Conservation (phyloP, 768 basidiomycete genomes). For the Psilocybe sp. region DNA sequence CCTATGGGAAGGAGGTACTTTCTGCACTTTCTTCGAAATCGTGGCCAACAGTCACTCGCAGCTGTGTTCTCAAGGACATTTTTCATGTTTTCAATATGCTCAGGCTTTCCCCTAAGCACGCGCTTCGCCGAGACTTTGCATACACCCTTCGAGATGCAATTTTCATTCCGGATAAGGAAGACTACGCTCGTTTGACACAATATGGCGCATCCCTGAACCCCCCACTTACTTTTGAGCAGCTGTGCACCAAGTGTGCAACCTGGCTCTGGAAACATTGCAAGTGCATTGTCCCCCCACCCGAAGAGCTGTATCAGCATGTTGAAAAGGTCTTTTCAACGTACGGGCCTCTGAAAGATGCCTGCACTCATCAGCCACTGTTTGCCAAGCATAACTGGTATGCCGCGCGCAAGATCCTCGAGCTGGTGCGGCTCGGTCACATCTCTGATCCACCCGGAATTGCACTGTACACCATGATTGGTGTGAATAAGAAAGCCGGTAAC, state of each 20-base stretch:
- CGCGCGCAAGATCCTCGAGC: too few species aligned
- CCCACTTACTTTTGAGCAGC: conserved; percentile 10
- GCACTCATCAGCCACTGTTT: conserved; percentile 26
- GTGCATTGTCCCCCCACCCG: conserved; percentile 28
- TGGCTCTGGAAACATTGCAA: conserved; percentile 27
- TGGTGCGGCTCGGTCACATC: too few species aligned
- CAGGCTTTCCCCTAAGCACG: conserved; percentile 22
- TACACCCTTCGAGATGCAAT: conserved; percentile 9
- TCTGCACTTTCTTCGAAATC: too few species aligned
- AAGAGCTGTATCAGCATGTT: conserved; percentile 25
- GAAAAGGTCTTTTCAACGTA: conserved; percentile 24
- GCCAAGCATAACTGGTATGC: too few species aligned
- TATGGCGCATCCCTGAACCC: conserved; percentile 12
- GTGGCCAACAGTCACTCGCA: conserved; percentile 9
- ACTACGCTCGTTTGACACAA: conserved; percentile 18
- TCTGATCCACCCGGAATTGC: too few species aligned
- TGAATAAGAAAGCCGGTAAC: too few species aligned
- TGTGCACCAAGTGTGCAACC: conserved; percentile 5
- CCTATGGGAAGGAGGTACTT: too few species aligned
- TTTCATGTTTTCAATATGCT: conserved; percentile 30
- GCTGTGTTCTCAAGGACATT: conserved; percentile 24
- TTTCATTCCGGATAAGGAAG: conserved; percentile 12
- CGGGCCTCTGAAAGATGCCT: conserved; percentile 31
- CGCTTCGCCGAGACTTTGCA: conserved; percentile 16
- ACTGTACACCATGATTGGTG: too few species aligned